Base-by-base conservation (phyloP, 164 flowering plant genomes). In the Liriodendron chinense region DNA sequence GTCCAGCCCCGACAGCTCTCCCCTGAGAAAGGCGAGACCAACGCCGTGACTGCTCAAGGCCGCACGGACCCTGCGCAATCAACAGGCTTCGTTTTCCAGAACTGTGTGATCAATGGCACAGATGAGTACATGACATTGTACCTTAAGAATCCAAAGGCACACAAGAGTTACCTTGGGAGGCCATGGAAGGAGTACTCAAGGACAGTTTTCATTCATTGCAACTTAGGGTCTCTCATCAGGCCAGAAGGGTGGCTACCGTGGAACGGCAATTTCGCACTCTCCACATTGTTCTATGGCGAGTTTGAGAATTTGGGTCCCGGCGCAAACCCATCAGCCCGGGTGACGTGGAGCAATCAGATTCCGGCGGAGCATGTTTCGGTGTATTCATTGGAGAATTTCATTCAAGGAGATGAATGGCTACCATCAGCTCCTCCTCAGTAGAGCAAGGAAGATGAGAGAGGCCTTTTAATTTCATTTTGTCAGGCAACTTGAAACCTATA, bases 161-260 rank as follows among this genome's bases (percentile, higher is more conserved):
- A 95, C 82, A 86, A 74, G 71, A 93, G 80, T 68, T 93, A 68
- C 82, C 80, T 96, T 68, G 99, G 99, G 9, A 80, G 98, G 79
- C 99, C 99, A 12, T 95, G 99, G 99, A 95, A 92, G 82, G 89
- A 87, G 80, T 95, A 79, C 65, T 88, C 97, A 0, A 87, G 98
- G 76, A 89, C 95, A 1, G 93, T 96, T 14, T 91, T 92, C 74
- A 68, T 96, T 0, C 16, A 80, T 0, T 90, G 93, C 47, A 61
- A 34, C 7, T 9, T 96, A 72, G 96, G 79, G 65, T 82, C 63
- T 1, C 79, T 91, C 4, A 72, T 96, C 16, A 20, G 73, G 0
- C 84, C 91, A 0, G 75, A 79, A 3, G 99, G 99, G 3, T 95
- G 98, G 98, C 18, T 91, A 89, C 91, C 92, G 1, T 95, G 96